Conservation (phyloP, 2,329 filamentous ascomycete species). For the Penicillium sp. region DNA sequence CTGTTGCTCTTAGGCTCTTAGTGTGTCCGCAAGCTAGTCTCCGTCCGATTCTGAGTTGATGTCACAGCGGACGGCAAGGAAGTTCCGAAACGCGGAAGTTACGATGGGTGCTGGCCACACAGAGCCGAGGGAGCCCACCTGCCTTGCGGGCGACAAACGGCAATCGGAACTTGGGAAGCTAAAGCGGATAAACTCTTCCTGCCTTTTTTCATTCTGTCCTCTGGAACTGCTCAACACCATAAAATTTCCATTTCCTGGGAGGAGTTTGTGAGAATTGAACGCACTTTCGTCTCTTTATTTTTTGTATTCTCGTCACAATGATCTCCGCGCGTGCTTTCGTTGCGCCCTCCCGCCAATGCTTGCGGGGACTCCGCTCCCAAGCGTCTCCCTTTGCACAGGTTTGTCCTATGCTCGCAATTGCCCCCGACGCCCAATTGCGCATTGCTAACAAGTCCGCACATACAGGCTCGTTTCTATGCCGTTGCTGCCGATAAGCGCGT, state of each 20-base stretch:
- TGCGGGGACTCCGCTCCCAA: conserved; percentile 59
- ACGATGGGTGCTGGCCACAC: conserved; percentile 2
- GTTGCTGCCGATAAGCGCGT: conserved; percentile 60
- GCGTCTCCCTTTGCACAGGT: conserved; percentile 56
- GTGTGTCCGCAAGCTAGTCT: too few relatives aligned
- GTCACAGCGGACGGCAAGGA: conserved; percentile 7
- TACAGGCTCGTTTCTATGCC: conserved; percentile 59
- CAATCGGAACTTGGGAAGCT: conserved; percentile 14
- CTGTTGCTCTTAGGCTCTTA: too few relatives aligned
- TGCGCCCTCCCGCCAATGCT: conserved; percentile 73
- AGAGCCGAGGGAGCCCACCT: background rate
- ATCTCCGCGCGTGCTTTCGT: conserved; percentile 75
- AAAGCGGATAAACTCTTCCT: conserved; percentile 14
- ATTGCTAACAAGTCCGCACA: conserved; percentile 18
- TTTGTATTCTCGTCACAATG: conserved; percentile 57
- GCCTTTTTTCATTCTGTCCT: conserved; percentile 9
- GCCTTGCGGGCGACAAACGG: conserved; percentile 4
- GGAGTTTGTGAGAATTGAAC: conserved; percentile 7
- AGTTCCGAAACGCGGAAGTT: conserved; percentile 19
- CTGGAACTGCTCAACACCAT: background rate
- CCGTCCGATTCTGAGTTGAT: conserved; percentile 1
- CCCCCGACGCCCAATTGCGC: conserved; percentile 14
- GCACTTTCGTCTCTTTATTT: conserved; percentile 4
- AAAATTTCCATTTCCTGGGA: conserved; percentile 1
- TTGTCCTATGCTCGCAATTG: conserved; percentile 26